phyloP scores from a whole-genome alignment of 2,329 filamentous ascomycete species.

The Colletotrichum costaricense region DNA sequence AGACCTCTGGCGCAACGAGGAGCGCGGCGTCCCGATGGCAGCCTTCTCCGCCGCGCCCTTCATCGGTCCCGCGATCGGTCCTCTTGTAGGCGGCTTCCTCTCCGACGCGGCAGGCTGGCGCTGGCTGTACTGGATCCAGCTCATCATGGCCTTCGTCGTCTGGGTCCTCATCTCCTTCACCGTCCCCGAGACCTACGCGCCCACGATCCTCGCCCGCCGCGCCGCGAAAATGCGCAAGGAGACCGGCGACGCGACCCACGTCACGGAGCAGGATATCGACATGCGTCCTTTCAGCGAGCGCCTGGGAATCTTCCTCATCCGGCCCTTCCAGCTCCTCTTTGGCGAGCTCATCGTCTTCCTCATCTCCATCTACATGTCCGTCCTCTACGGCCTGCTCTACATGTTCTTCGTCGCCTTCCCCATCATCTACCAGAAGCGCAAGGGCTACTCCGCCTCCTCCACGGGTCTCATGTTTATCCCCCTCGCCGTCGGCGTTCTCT shows the following conservation, averaged over 20 bases:
- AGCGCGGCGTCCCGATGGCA: constrained; percentile 88
- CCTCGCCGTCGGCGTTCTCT: constrained; percentile 78
- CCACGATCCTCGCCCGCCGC: constrained; percentile 77
- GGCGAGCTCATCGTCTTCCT: constrained; percentile 86
- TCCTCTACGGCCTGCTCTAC: constrained; percentile 80
- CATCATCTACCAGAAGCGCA: constrained; percentile 81
- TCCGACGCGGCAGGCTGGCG: constrained; percentile 78
- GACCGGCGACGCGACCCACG: constrained; percentile 74
- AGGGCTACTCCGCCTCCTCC: constrained; percentile 78
- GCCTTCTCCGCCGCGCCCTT: constrained; percentile 87
- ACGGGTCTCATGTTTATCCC: constrained; percentile 92
- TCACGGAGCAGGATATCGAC: constrained; percentile 86
- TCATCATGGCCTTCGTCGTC: constrained; percentile 77
- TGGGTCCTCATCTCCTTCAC: constrained; percentile 86
- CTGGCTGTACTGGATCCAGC: constrained; percentile 89
- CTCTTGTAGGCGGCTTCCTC: constrained; percentile 81
- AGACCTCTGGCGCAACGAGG: constrained; percentile 86
- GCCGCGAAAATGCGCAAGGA: constrained; percentile 78
- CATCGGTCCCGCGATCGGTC: constrained; percentile 82
- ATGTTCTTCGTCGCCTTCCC: constrained; percentile 82
- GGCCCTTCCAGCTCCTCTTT: constrained; percentile 89
- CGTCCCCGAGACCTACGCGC: constrained; percentile 90
- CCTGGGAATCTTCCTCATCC: constrained; percentile 78
- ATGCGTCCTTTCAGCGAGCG: constrained; percentile 75
- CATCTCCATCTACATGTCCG: constrained; percentile 86